These are phyloP conservation scores for Amphichorda felina DNA, from an alignment of 2,329 filamentous ascomycete genomes.

Conservation along the genomic window DNA sequence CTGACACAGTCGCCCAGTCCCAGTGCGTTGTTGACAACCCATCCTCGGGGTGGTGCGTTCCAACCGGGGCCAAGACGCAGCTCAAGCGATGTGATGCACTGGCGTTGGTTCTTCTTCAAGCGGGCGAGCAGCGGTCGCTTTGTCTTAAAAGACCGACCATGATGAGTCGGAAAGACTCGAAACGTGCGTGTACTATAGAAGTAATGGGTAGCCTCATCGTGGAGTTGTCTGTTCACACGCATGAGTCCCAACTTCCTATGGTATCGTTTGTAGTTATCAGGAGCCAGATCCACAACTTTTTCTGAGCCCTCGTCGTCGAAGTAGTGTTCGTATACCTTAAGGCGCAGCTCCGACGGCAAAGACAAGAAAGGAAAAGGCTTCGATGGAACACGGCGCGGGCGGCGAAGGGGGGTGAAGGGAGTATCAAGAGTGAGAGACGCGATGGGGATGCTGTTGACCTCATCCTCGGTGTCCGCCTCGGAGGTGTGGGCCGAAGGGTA, in stretches of 20 bases:
- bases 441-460: slow-evolving; percentile 15
- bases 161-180: slow-evolving; percentile 54
- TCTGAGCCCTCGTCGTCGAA: slow-evolving; percentile 29
- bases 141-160: slow-evolving; percentile 57
- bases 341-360: slow-evolving; percentile 57
- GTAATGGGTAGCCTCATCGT: slow-evolving; percentile 50
- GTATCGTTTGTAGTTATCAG: slow-evolving; percentile 50
- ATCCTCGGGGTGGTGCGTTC: slow-evolving; percentile 56
- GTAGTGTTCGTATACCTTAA: slow-evolving; percentile 55
- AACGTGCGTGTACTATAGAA: slow-evolving; percentile 54
- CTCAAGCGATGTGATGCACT: slow-evolving; percentile 51
- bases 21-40: slow-evolving; percentile 54
- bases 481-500: neutral
- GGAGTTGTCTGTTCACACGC: slow-evolving; percentile 46
- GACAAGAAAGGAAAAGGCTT: slow-evolving; percentile 52
- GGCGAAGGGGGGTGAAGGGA: slow-evolving; percentile 15
- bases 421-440: slow-evolving; percentile 30
- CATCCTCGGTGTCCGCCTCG: neutral
- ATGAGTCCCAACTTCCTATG: slow-evolving; percentile 48
- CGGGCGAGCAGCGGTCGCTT: slow-evolving; percentile 61
- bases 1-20: slow-evolving; percentile 51
- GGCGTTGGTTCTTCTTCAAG: slow-evolving; percentile 47
- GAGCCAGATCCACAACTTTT: slow-evolving; percentile 51
- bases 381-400: slow-evolving; percentile 17
- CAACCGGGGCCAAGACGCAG: slow-evolving; percentile 64